Conservation (phyloP, 495 filamentous ascomycete genomes). For the Neurospora sp. region DNA sequence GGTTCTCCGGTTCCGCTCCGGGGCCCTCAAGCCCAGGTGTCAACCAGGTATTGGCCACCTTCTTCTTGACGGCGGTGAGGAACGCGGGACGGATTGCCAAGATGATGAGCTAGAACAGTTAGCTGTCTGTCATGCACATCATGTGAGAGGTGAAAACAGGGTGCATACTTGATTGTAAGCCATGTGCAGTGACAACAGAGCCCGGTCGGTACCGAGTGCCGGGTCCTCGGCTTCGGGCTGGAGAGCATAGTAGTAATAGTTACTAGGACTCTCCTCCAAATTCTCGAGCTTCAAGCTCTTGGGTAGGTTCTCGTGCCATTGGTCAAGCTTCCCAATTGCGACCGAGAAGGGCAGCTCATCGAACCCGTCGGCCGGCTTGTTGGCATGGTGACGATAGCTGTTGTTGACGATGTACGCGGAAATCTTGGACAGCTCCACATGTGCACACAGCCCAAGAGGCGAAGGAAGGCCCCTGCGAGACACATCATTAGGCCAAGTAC, state of each 20-base stretch:
- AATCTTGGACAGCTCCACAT: slow-evolving; percentile 29
- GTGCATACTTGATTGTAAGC: slow-evolving; percentile 28
- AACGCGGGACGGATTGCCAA: slow-evolving; percentile 30
- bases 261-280: slow-evolving; percentile 1
- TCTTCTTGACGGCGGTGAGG: slow-evolving; percentile 28
- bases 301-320: slow-evolving; percentile 18
- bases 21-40: slow-evolving; percentile 5
- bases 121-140: background rate
- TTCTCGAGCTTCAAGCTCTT: slow-evolving; percentile 3
- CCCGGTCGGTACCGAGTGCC: slow-evolving; percentile 18
- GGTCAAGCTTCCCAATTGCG: slow-evolving; percentile 13
- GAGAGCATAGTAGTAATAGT: background rate
- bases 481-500: background rate
- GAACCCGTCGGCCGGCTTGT: slow-evolving; percentile 3
- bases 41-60: slow-evolving; percentile 17
- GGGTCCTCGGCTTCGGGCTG: background rate
- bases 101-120: slow-evolving; percentile 25
- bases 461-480: slow-evolving; percentile 20
- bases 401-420: slow-evolving; percentile 28
- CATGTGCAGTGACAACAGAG: slow-evolving; percentile 28
- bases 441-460: slow-evolving; percentile 24
- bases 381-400: slow-evolving; percentile 15
- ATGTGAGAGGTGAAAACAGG: background rate
- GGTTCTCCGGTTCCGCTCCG: slow-evolving; percentile 12
- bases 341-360: slow-evolving; percentile 7